A percentile compares a stretch with the other conserved stretches of the same genome.
Evolutionary conservation across 1,139 yeast genomes (phyloP).

Genomic region (Geotrichum phurueaensis): DNA sequence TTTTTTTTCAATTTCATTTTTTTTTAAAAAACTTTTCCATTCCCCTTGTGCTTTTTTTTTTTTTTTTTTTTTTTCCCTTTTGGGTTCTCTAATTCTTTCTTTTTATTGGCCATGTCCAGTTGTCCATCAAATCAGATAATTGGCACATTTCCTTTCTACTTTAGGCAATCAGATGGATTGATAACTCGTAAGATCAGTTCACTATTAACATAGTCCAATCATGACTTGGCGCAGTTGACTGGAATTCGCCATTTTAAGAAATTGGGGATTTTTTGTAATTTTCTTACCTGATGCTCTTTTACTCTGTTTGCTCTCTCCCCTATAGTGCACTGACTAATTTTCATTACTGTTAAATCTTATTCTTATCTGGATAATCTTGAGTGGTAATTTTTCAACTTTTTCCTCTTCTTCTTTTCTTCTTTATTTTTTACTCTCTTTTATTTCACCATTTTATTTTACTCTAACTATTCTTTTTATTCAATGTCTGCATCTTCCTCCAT

Average conservation of each 20-base stretch:
- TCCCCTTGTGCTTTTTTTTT: background rate
- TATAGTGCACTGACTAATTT: background rate
- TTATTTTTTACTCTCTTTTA: background rate
- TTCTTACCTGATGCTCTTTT: too few relatives aligned
- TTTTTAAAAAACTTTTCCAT: background rate
- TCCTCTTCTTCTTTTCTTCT: background rate
- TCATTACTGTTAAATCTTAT: background rate
- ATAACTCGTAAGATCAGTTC: background rate
- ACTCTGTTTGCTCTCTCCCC: background rate
- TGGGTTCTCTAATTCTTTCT: background rate
- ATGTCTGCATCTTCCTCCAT: background rate
- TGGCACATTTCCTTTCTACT: background rate
- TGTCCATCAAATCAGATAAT: background rate
- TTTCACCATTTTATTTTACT: background rate
- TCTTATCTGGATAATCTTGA: background rate
- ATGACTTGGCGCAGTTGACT: background rate
- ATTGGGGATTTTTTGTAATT: background rate
- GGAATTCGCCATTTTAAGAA: background rate
- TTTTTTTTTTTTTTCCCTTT: too few relatives aligned
- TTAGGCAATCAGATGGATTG: background rate
- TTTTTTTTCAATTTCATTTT: too few relatives aligned
- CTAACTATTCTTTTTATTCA: background rate
- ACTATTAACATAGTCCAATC: background rate
- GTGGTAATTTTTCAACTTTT: slow-evolving; percentile 3
- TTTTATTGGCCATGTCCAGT: background rate